These are phyloP conservation scores for Penicillium manginii DNA, from an alignment of 495 filamentous ascomycete genomes.

Conservation along the genomic window DNA sequence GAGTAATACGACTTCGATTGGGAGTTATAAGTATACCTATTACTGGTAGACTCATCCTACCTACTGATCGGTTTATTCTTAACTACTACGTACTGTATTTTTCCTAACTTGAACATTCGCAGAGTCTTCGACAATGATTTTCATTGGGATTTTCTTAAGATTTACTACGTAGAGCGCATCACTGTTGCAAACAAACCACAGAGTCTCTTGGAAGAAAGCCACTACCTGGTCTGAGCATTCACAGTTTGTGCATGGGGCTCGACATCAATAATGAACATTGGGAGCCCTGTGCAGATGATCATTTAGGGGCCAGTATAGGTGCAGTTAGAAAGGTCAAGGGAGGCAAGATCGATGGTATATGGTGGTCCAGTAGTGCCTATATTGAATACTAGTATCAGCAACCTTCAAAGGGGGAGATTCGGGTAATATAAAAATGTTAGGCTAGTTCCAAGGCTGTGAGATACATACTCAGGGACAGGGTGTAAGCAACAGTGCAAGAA, in stretches of 20 bases:
- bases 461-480: conserved; percentile 18
- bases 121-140: conserved; percentile 3
- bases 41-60: no score
- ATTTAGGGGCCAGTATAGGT: conserved; percentile 15
- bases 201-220: background rate
- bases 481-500: conserved; percentile 19
- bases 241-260: background rate
- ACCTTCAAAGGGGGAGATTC: no score
- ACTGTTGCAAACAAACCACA: background rate
- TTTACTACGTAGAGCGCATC: background rate
- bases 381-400: no score
- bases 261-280: background rate
- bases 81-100: no score
- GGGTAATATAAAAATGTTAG: background rate
- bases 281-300: background rate
- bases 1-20: no score
- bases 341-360: conserved; percentile 19
- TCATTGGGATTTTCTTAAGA: conserved; percentile 1
- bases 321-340: conserved; percentile 20
- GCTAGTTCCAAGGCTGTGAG: background rate
- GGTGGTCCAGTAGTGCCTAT: conserved; percentile 12
- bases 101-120: background rate
- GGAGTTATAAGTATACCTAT: no score
- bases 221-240: background rate
- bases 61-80: no score